These are phyloP conservation scores for Elsinoe arachidis DNA, from an alignment of 2,329 filamentous ascomycete species.

Conservation along the genomic window DNA sequence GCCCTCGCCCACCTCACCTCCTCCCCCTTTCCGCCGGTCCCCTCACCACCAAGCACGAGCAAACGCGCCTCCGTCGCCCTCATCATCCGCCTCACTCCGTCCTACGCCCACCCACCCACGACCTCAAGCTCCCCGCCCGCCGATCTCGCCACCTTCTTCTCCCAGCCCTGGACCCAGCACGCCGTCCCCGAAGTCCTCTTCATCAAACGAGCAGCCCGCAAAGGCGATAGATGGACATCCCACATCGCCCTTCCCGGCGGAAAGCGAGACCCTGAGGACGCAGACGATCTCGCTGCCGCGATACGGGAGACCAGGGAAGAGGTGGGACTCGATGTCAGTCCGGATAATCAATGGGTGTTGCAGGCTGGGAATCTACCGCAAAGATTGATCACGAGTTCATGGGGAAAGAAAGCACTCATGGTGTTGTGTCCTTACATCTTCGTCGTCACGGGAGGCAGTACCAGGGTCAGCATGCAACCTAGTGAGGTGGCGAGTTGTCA, in stretches of 20 bases:
- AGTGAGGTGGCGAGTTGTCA: constrained; percentile 60
- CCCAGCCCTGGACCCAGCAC: constrained; percentile 55
- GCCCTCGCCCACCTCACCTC: constrained; percentile 36
- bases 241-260: constrained; percentile 62
- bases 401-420: constrained; percentile 57
- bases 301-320: constrained; percentile 58
- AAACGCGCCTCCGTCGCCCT: constrained; percentile 59
- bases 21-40: constrained; percentile 41
- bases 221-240: constrained; percentile 60
- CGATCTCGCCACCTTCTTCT: constrained; percentile 50
- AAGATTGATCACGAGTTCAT: constrained; percentile 56
- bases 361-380: constrained; percentile 53
- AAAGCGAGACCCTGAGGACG: constrained; percentile 56
- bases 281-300: constrained; percentile 53
- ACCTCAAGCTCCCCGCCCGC: constrained; percentile 18
- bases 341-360: constrained; percentile 25
- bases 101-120: constrained; percentile 45
- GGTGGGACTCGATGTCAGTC: constrained; percentile 50
- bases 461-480: constrained; percentile 52
- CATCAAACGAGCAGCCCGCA: constrained; percentile 58
- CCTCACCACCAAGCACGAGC: constrained; percentile 41
- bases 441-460: constrained; percentile 48
- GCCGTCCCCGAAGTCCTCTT: constrained; percentile 62
- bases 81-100: constrained; percentile 54
- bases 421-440: constrained; percentile 62